Evolutionary conservation across 148 eudicot species (phyloP), one percentile per base, ranked within the genome.

Genomic region (Rhododendron molle): DNA sequence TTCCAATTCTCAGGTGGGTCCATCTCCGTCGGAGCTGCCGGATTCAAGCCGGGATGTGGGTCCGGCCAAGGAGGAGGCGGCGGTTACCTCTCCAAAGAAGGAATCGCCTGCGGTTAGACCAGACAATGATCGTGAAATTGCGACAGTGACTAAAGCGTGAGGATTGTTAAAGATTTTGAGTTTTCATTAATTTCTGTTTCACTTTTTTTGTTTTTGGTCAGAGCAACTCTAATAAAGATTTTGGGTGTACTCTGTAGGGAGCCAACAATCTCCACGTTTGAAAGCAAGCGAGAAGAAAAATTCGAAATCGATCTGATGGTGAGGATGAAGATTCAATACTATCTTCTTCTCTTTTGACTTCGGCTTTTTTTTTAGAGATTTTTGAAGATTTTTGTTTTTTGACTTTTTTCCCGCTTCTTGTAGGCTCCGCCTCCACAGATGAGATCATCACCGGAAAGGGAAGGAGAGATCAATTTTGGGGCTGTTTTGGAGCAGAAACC

Each of bases 261-360:
- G 76, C 49, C 88, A 46, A 9, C 86, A 7, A 38, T 67, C 32
- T 62, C 84, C 6, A 93, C 84, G 77, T 87, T 87, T 58, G 98
- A 90, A 54, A 89, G 46, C 58, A 90, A 87, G 11, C 93, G 93
- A 69, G 96, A 90, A 84, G 96, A 94, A 49, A 97, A 93, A 81
- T 91, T 90, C 81, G 88, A 95, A 89, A 95, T 95, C 88, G 99
- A 97, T 95, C 96, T 97, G 89, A 95, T 95, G 99, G 99, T 97
- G 67, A 89, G 92, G 67, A 82, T 85, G 62, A 81, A 85, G 47
- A 84, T 50, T 69, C 46, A 69, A 9, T 46, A 28, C 44, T 80
- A 58, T 65, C 7, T 50, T 14, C 13, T 21, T 26, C 16, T 28
- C 21, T 11, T n/a, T 46, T 60, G 84, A 40, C n/a, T 16, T 81